These are phyloP conservation scores for Citropsis articulata DNA, from an alignment of 345 rosid species.

Conservation along the genomic window DNA sequence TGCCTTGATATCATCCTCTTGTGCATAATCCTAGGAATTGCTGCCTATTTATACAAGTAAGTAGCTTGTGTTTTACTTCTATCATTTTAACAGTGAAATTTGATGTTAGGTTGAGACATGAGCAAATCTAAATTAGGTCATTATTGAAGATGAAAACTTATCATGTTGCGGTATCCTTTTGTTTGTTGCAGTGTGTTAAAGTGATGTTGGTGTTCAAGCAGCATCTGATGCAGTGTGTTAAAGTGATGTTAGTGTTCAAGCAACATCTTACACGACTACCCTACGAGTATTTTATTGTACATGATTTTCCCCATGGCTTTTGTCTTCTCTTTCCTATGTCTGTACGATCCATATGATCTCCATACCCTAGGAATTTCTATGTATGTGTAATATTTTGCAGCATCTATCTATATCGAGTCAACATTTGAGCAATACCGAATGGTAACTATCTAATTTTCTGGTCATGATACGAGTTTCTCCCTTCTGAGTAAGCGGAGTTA, in stretches of 20 bases:
- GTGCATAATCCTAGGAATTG: conserved; percentile 75
- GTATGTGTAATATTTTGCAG: background rate
- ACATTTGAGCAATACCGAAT: background rate
- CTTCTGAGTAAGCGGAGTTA: background rate
- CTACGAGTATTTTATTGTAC: background rate
- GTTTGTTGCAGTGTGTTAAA: conserved; percentile 39
- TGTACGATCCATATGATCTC: too few species aligned
- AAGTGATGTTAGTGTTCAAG: conserved; percentile 23
- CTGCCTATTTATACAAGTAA: conserved; percentile 92
- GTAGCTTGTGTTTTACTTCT: background rate
- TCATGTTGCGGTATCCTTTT: background rate
- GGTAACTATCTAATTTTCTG: background rate
- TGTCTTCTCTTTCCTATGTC: background rate
- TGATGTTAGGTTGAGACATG: background rate
- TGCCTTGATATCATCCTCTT: conserved; percentile 84
- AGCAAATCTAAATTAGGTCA: background rate
- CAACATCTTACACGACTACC: background rate
- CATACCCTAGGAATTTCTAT: background rate
- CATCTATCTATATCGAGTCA: background rate
- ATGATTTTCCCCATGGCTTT: background rate
- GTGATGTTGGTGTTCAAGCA: conserved; percentile 17
- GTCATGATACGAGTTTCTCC: background rate
- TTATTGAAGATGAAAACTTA: background rate
- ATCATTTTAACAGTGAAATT: background rate
- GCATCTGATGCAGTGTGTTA: conserved; percentile 42